Base-by-base conservation (phyloP, 805 yeast species). In the Myxozyma monticola region DNA sequence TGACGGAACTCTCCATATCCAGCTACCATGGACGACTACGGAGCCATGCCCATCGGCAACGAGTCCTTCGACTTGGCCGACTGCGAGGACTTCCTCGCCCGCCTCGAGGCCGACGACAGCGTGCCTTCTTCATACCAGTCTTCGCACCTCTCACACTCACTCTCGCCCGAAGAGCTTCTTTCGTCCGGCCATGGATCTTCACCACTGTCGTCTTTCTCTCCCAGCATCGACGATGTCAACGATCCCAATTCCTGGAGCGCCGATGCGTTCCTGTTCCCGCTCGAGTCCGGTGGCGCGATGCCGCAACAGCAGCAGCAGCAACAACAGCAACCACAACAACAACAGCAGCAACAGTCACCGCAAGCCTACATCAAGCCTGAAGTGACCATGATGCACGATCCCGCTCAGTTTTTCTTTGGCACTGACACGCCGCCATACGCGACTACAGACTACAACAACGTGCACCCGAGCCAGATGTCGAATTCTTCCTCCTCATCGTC, bases 11-110 rank as follows among this genome's bases (percentile, higher is more conserved):
- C n/a, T n/a, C n/a, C n/a, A n/a, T n/a, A n/a, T n/a, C n/a, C n/a
- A n/a, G n/a, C n/a, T n/a, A n/a, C n/a, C n/a, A 43, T 51, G 42
- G 56, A 51, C 47, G 49, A 39, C 30, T 51, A 26, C 47, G 18
- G 39, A 10, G 31, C 47, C 18, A 12, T 35, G 40, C 28, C 22
- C n/a, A 37, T 34, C 10, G 34, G 26, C 42, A 42, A 26, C 43
- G 41, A 28, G 28, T 28, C 51, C 39, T 57, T 60, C 45, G 64
- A 60, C 39, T 61, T 57, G 22, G 54, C 59, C 24, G 56, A 56
- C 41, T 60, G 63, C 40, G 61, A 59, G 37, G 60, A 60, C 37
- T 59, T 59, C 37, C 59, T 59, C 25, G 58, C 59, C 15, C 42
- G 60, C n/a, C 57, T 56, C 17, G 60, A 56, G 30, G 60, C 60